Percentiles rank a stretch among this genome's conserved stretches.
phyloP scores from a whole-genome alignment of 352 stramenopile species.

The Lagenidium giganteum region DNA sequence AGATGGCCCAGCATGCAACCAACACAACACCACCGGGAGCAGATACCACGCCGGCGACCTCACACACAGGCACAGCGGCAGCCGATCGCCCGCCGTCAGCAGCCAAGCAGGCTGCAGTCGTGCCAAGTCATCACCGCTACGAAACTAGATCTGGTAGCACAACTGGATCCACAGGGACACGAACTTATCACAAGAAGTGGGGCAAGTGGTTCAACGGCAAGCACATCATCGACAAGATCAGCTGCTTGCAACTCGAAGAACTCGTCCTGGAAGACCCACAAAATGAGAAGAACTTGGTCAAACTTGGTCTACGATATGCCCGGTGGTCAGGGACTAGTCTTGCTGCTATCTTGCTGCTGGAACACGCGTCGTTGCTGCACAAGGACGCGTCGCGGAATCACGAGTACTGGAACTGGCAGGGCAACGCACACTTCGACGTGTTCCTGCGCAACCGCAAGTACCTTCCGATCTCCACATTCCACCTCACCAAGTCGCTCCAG shows the following conservation, averaged over 20 bases:
- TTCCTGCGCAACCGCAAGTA: constrained; percentile 67
- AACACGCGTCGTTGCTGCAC: constrained; percentile 42
- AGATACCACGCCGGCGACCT: no score
- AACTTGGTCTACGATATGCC: constrained; percentile 58
- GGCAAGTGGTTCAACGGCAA: constrained; percentile 36
- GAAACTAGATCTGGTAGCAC: background rate
- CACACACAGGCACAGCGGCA: no score
- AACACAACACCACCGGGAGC: no score
- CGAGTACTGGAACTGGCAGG: constrained; percentile 68
- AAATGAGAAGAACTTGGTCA: constrained; percentile 39
- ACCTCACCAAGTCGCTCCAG: constrained; percentile 41
- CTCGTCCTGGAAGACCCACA: constrained; percentile 35
- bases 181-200: constrained; percentile 59
- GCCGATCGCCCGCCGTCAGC: background rate
- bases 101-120: background rate
- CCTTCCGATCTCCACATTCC: constrained; percentile 39
- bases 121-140: background rate
- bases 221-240: constrained; percentile 61
- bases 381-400: constrained; percentile 31
- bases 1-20: no score
- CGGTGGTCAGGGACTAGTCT: constrained; percentile 47
- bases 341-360: constrained; percentile 43
- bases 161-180: constrained; percentile 3
- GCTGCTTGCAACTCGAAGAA: constrained; percentile 62
- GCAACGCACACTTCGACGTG: constrained; percentile 56